phyloP scores from a whole-genome alignment of 306 rosid species.

The Cucurbita maxima region DNA sequence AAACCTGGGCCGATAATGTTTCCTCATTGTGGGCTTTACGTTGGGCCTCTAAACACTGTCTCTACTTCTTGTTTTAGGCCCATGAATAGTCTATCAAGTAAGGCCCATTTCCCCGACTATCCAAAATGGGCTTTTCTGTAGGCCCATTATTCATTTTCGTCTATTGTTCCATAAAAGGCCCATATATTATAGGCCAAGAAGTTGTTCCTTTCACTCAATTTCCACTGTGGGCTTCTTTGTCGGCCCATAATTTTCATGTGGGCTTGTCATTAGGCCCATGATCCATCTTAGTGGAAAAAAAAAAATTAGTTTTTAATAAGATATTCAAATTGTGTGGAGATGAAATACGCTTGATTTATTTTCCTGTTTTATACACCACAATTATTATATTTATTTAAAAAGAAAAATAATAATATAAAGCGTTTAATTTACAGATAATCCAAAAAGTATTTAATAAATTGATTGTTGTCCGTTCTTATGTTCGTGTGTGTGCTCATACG shows the following conservation, averaged over 20 bases:
- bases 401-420: not conserved
- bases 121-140: not conserved
- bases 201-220: not conserved
- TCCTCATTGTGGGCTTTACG: not conserved
- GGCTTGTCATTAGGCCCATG: no score
- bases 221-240: not conserved
- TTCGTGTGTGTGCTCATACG: not conserved
- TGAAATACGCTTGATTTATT: no score
- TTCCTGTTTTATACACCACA: no score
- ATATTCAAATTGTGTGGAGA: no score
- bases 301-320: no score
- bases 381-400: no score
- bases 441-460: not conserved
- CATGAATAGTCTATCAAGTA: no score
- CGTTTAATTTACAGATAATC: not conserved
- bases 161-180: not conserved
- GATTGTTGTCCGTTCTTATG: not conserved
- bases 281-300: no score
- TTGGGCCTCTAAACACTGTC: not conserved
- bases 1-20: not conserved
- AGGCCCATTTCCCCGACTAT: no score
- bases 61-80: no score
- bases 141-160: not conserved
- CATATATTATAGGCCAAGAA: not conserved
- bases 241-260: not conserved